Evolutionary conservation across 2,329 filamentous ascomycete genomes (phyloP).

Genomic region (Plenodomus tracheiphilus): DNA sequence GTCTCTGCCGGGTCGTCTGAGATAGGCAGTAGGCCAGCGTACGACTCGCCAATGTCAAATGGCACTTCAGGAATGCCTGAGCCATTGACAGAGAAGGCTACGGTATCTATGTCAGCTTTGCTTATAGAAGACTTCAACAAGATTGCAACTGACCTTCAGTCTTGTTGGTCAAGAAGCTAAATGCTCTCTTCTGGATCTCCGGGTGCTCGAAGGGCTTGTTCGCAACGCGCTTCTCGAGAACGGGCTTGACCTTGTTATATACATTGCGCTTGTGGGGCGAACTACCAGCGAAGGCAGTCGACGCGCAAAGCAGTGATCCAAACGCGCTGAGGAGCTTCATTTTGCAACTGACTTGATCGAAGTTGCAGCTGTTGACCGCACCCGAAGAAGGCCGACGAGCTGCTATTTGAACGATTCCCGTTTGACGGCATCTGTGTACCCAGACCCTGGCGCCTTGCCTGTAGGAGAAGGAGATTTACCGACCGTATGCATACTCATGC

Average conservation of each 20-base stretch:
- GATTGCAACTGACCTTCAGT: slow-evolving; percentile 29
- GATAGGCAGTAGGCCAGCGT: slow-evolving; percentile 66
- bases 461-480: slow-evolving; percentile 19
- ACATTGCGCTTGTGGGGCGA: slow-evolving; percentile 31
- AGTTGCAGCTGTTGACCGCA: slow-evolving; percentile 7
- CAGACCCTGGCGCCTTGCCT: slow-evolving; percentile 15
- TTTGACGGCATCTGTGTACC: slow-evolving; percentile 15
- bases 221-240: slow-evolving; percentile 32
- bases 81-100: slow-evolving; percentile 69
- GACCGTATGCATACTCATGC: background rate
- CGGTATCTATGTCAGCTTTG: background rate
- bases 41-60: slow-evolving; percentile 70
- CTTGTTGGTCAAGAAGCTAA: slow-evolving; percentile 36
- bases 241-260: slow-evolving; percentile 29
- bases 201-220: slow-evolving; percentile 36
- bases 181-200: slow-evolving; percentile 40
- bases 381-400: background rate
- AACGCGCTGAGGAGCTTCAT: slow-evolving; percentile 40
- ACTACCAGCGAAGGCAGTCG: slow-evolving; percentile 33
- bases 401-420: slow-evolving; percentile 21
- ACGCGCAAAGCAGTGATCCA: slow-evolving; percentile 34
- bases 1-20: slow-evolving; percentile 53
- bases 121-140: no score
- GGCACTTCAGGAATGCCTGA: slow-evolving; percentile 67
- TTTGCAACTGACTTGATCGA: slow-evolving; percentile 13